Evolutionary conservation across 805 yeast species (phyloP), one percentile per base, ranked within the genome.

Genomic region (Suhomyces kilbournensis): DNA sequence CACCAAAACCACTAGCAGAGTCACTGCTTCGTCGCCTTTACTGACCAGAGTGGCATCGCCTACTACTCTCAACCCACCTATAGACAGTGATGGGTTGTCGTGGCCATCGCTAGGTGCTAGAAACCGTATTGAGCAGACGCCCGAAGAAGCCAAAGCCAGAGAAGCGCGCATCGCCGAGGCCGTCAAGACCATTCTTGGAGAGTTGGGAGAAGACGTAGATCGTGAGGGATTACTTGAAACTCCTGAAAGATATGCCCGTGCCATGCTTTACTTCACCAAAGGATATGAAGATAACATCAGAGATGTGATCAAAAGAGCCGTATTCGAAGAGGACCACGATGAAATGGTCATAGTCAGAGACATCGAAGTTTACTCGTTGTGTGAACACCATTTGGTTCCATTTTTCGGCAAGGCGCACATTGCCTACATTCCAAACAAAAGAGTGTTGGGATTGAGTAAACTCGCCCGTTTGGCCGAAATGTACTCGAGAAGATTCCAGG

Each of bases 261-360:
- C 99, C 4, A 90, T 94, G 96, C 78, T 94, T 44, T 93, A 78
- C 64, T 90, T 94, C 77, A 94, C 99, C 19, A 90, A 90, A 67
- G 99, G 99, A 20, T 94, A 94, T 66, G 97, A 93, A 70, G 96
- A 92, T 60, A 92, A 91, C 67, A 87, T 94, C 54, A 80, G 89
- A 56, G 96, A 90, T 65, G 97, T 91, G 25, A 88, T 94, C 64
- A 93, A 94, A 62, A 80, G 92, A 55, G 99, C 99, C 0, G 96
- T 94, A 6, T 94, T 94, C 62, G 97, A 94, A 68, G 98, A 94
- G 68, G 96, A 94, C 67, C 99, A 94, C 67, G 98, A 94, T 68
- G 99, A 94, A 67, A 94, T 94, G 98, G 98, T 94, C 46, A 92
- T 94, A 57, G 99, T 94, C 23, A 81, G 93, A 65, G 97, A 94